Conservation (phyloP, 2,329 filamentous ascomycete genomes). For the Dothiorella sarmentorum region DNA sequence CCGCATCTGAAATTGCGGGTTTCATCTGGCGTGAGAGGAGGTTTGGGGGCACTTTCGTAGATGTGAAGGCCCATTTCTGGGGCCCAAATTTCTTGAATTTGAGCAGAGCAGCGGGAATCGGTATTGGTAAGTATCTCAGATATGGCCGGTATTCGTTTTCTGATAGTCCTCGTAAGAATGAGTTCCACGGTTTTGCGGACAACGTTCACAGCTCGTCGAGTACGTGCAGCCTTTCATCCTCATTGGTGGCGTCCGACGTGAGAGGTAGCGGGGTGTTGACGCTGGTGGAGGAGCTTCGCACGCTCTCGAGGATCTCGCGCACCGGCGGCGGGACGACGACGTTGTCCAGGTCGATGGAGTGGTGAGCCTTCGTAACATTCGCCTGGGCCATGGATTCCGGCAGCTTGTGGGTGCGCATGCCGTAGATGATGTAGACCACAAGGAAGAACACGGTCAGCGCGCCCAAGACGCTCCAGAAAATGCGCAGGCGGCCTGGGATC, state of each 20-base stretch:
- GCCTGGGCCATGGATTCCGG: conserved; percentile 17
- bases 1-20: too few species aligned
- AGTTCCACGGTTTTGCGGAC: neutral
- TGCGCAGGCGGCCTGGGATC: conserved; percentile 57
- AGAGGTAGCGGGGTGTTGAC: neutral
- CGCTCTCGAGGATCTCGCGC: conserved; percentile 30
- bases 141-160: too few species aligned
- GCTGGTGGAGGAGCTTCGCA: conserved; percentile 6
- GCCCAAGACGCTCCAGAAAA: conserved; percentile 59
- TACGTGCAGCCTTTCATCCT: conserved; percentile 21
- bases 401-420: conserved; percentile 26
- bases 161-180: too few species aligned
- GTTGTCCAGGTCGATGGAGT: conserved; percentile 24
- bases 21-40: too few species aligned
- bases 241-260: neutral
- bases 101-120: neutral
- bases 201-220: conserved; percentile 25
- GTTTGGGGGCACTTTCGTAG: too few species aligned
- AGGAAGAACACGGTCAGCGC: conserved; percentile 45
- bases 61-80: too few species aligned
- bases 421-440: conserved; percentile 42
- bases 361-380: conserved; percentile 21
- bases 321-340: conserved; percentile 31
- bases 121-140: too few species aligned
- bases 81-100: too few species aligned